Conservation (phyloP, 306 rosid genomes). For the Acacia acuminata region DNA sequence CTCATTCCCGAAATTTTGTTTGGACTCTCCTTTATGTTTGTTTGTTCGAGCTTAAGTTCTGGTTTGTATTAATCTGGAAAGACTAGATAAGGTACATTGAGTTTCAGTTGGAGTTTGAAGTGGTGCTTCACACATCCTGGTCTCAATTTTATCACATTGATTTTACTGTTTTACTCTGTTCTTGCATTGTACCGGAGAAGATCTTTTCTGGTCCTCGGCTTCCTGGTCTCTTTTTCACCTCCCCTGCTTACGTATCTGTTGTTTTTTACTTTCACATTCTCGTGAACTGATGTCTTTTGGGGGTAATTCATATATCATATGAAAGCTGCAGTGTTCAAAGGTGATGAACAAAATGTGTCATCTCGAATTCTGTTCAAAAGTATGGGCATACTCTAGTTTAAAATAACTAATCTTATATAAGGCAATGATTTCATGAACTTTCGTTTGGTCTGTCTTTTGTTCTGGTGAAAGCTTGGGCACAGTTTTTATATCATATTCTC, state of each 20-base stretch:
- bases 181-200: neutral
- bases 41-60: neutral
- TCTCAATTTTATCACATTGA: neutral
- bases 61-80: neutral
- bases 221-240: neutral
- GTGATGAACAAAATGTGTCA: neutral
- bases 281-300: neutral
- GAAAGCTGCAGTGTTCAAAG: too few species aligned
- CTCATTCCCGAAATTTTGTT: neutral
- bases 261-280: neutral
- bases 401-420: neutral
- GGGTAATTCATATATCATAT: neutral
- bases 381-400: neutral
- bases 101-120: neutral
- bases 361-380: neutral
- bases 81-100: neutral
- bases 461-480: neutral
- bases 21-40: neutral
- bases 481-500: neutral
- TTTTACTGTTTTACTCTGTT: neutral
- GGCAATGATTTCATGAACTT: neutral
- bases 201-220: neutral
- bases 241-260: too few species aligned
- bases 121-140: neutral
- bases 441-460: neutral